Conservation (phyloP, 176 grass and related monocot genomes). For the Puya raimondii region DNA sequence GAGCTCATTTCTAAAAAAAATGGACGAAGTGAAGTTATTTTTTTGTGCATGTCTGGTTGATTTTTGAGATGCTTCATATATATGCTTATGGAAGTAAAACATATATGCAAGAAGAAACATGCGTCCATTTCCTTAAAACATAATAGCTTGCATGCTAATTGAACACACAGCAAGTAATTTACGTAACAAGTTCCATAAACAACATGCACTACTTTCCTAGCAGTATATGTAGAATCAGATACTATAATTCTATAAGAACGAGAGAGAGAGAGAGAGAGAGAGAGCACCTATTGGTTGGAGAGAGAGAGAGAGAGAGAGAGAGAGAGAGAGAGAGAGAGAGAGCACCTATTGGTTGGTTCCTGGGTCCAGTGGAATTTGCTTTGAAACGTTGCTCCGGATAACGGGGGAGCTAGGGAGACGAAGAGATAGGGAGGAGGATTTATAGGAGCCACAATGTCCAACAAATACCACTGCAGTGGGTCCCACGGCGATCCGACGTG, state of each 20-base stretch:
- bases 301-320: conserved; percentile 4
- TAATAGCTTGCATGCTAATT: too few relatives aligned
- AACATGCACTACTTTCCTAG: background rate
- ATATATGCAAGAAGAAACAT: too few relatives aligned
- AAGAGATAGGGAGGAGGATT: conserved; percentile 36
- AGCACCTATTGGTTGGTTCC: conserved; percentile 7
- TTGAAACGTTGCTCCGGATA: conserved; percentile 3
- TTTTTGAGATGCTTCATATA: too few relatives aligned
- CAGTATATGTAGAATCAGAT: background rate
- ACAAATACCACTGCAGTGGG: conserved; percentile 8
- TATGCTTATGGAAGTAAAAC: too few relatives aligned
- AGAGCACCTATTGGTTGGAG: too few relatives aligned
- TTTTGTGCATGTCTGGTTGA: too few relatives aligned
- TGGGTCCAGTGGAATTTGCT: background rate
- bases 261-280: background rate
- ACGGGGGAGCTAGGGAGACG: conserved; percentile 6
- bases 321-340: background rate
- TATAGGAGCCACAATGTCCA: conserved; percentile 37
- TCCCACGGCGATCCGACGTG: conserved; percentile 24
- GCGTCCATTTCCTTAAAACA: too few relatives aligned
- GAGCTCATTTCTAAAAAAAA: too few relatives aligned
- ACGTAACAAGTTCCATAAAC: background rate
- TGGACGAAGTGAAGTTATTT: too few relatives aligned
- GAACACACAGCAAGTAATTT: background rate
- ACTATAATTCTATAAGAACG: background rate